Conservation (phyloP, 2,329 filamentous ascomycete genomes). For the Arachnopeziza araneosa region DNA sequence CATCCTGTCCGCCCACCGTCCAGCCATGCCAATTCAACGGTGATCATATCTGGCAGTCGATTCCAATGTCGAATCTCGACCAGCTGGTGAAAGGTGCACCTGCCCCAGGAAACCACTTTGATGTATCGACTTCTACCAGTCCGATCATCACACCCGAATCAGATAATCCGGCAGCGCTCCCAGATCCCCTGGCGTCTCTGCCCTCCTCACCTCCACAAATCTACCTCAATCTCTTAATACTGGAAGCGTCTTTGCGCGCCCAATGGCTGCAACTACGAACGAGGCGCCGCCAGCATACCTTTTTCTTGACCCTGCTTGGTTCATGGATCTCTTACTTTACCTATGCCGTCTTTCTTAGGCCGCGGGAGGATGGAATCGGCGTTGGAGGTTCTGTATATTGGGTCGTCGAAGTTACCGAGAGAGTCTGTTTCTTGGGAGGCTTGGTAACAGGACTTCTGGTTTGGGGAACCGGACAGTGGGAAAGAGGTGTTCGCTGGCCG, state of each 20-base stretch:
- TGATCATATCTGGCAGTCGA: neutral
- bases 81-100: constrained; percentile 90
- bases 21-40: neutral
- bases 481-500: constrained; percentile 90
- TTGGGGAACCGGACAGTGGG: constrained; percentile 95
- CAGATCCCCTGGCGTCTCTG: constrained; percentile 30
- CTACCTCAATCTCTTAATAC: constrained; percentile 94
- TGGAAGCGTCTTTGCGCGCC: constrained; percentile 87
- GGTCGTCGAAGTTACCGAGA: constrained; percentile 86
- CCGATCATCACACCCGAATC: constrained; percentile 32
- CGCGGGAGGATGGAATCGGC: constrained; percentile 87
- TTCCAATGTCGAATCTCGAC: constrained; percentile 45
- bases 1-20: no score
- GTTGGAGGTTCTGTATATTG: constrained; percentile 94
- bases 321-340: constrained; percentile 80
- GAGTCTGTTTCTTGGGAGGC: constrained; percentile 86
- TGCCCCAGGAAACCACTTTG: constrained; percentile 45
- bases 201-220: constrained; percentile 48
- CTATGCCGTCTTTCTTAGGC: constrained; percentile 89
- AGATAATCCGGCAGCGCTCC: constrained; percentile 28
- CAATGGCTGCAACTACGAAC: constrained; percentile 90
- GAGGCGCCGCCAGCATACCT: constrained; percentile 83
- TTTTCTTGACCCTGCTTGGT: constrained; percentile 76
- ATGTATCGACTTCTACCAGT: constrained; percentile 30
- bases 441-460: constrained; percentile 81